Conservation (phyloP, 495 filamentous ascomycete species). For the Penicillium manginii region DNA sequence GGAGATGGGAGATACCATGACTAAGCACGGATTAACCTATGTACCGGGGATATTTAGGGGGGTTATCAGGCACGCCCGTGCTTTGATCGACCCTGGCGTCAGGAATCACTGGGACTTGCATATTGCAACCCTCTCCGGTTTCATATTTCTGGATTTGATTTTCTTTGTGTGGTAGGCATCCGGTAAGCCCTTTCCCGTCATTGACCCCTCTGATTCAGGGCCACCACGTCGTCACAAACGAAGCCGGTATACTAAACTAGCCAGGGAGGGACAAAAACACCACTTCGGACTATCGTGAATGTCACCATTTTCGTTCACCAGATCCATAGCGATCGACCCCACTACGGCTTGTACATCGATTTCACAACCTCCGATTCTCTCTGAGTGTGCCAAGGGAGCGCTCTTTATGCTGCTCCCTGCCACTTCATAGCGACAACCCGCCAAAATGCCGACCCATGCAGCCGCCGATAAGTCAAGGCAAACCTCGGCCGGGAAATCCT, state of each 20-base stretch:
- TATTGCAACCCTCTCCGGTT: constrained; percentile 26
- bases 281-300: constrained; percentile 24
- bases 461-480: constrained; percentile 79
- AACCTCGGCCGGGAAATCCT: constrained; percentile 82
- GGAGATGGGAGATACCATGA: neutral
- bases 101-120: constrained; percentile 29
- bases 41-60: no score
- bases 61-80: constrained; percentile 27
- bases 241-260: constrained; percentile 33
- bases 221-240: constrained; percentile 12
- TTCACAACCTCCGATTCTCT: constrained; percentile 2
- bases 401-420: constrained; percentile 49
- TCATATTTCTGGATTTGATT: constrained; percentile 13
- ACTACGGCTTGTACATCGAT: constrained; percentile 10
- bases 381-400: constrained; percentile 22
- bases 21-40: neutral
- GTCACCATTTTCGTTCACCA: constrained; percentile 21
- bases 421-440: constrained; percentile 39
- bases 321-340: constrained; percentile 25
- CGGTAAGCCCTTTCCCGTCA: neutral
- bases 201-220: constrained; percentile 8
- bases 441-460: constrained; percentile 59
- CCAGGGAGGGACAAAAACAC: constrained; percentile 31
- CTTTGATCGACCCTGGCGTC: constrained; percentile 37
- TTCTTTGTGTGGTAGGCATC: constrained; percentile 23